These are phyloP conservation scores for Aeschynomene evenia DNA, from an alignment of 306 rosid species.

Conservation along the genomic window DNA sequence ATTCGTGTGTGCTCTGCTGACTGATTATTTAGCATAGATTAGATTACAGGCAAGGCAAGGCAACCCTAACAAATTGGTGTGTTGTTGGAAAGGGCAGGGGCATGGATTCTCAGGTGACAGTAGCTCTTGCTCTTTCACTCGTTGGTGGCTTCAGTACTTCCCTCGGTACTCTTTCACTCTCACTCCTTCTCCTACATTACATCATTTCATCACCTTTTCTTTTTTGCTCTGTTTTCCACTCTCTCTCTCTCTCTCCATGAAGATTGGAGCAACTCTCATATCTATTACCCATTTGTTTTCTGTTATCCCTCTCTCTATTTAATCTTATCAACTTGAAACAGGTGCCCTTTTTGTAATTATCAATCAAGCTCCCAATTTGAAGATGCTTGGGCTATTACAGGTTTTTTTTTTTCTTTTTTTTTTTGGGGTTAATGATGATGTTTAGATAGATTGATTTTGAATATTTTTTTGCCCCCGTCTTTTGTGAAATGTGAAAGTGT, in stretches of 20 bases:
- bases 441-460: no score
- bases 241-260: no score
- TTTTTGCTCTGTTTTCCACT: no score
- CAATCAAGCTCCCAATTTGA: constrained; percentile 68
- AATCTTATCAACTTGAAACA: constrained; percentile 28
- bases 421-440: no score
- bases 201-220: neutral
- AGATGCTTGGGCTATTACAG: constrained; percentile 80
- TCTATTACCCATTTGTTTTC: no score
- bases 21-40: neutral
- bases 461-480: no score
- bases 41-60: neutral
- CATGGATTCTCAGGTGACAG: constrained; percentile 82
- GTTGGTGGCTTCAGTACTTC: constrained; percentile 93
- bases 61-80: constrained; percentile 22
- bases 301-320: no score
- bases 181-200: neutral
- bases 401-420: constrained; percentile 2
- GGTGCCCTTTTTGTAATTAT: constrained; percentile 73
- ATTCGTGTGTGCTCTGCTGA: neutral
- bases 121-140: constrained; percentile 94
- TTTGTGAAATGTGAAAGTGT: neutral
- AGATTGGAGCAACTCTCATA: neutral
- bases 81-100: neutral
- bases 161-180: constrained; percentile 49